Conservation (phyloP, 2,329 filamentous ascomycete species). For the Sporothrix pseudoabietina region DNA sequence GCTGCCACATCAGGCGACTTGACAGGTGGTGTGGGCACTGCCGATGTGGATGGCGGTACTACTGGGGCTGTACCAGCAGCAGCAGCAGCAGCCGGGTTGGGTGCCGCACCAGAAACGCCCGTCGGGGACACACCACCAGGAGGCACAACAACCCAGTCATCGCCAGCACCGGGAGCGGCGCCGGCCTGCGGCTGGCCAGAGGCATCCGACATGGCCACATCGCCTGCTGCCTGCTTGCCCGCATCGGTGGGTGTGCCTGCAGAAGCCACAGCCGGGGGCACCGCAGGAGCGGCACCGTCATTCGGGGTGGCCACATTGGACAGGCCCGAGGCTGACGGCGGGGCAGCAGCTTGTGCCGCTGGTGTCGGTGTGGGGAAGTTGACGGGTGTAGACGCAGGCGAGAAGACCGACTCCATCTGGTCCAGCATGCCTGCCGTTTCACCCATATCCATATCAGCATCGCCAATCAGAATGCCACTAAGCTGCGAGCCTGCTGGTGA, state of each 20-base stretch:
- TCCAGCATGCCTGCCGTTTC: conserved; percentile 67
- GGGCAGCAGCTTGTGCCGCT: conserved; percentile 44
- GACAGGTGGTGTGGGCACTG: background rate
- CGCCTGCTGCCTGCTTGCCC: conserved; percentile 36
- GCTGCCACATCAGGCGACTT: conserved; percentile 14
- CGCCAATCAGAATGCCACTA: conserved; percentile 59
- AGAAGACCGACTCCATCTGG: conserved; percentile 66
- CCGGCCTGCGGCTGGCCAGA: background rate
- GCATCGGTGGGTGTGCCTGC: conserved; percentile 43
- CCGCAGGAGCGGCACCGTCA: conserved; percentile 51
- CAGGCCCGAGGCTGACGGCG: conserved; percentile 43
- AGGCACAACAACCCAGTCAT: conserved; percentile 76
- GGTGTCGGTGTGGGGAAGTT: conserved; percentile 63
- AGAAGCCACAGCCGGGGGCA: background rate
- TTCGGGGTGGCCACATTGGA: conserved; percentile 60
- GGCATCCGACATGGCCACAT: conserved; percentile 58
- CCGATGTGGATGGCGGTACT: conserved; percentile 8
- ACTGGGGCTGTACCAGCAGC: background rate
- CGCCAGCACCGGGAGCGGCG: conserved; percentile 48
- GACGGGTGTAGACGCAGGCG: conserved; percentile 61
- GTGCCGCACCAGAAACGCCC: conserved; percentile 9
- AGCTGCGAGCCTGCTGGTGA: conserved; percentile 60
- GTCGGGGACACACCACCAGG: conserved; percentile 55
- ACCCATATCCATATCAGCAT: conserved; percentile 66
- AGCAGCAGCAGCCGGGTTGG: background rate